Evolutionary conservation across 1,284 basidiomycete genomes (phyloP).

Genomic region (Cutaneotrichosporon sp.): DNA sequence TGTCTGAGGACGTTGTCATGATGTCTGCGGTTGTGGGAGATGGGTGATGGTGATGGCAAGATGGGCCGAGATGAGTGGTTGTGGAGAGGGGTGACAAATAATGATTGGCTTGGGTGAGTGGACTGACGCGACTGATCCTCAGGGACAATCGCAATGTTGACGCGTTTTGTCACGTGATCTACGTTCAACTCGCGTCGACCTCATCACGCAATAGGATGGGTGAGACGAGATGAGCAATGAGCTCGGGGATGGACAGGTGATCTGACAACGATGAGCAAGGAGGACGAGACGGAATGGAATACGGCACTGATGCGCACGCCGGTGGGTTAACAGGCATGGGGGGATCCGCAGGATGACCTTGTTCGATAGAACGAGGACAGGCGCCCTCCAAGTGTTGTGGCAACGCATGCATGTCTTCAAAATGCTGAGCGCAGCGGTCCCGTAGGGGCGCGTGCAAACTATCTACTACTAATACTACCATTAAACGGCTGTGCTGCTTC

Average conservation of each 20-base stretch:
- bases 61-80: not conserved
- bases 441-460: not conserved
- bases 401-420: slow-evolving; percentile 2
- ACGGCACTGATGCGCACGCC: too few species aligned
- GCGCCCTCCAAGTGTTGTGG: not conserved
- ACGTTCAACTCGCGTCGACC: too few species aligned
- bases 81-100: not conserved
- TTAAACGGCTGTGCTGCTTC: too few species aligned
- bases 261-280: too few species aligned
- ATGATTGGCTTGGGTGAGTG: not conserved
- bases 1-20: not conserved
- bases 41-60: not conserved
- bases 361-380: too few species aligned
- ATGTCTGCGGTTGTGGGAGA: not conserved
- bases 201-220: too few species aligned
- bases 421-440: not conserved
- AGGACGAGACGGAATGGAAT: too few species aligned
- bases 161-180: not conserved
- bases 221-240: not conserved
- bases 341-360: too few species aligned
- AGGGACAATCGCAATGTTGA: slow-evolving; percentile 7
- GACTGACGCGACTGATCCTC: slow-evolving; percentile 8
- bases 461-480: not conserved
- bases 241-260: not conserved
- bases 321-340: too few species aligned